phyloP scores from a whole-genome alignment of 805 yeast species.

The Candida krabiensis region DNA sequence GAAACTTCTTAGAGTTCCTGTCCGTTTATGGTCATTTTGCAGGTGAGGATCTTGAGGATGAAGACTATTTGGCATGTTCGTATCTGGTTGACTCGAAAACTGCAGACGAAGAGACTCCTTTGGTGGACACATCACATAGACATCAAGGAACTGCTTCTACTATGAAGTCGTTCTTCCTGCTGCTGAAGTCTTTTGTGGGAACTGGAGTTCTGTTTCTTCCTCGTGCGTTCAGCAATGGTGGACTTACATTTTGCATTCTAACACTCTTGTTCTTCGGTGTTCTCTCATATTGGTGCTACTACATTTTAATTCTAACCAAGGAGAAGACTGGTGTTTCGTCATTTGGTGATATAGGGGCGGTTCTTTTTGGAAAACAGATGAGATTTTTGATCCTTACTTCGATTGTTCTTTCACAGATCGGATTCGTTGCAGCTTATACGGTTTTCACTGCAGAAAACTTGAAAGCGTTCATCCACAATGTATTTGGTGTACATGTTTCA shows the following conservation, averaged over 20 bases:
- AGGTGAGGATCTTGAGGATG: slow-evolving; percentile 76
- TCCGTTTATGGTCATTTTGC: slow-evolving; percentile 85
- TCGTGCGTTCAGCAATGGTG: slow-evolving; percentile 71
- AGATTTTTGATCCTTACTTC: slow-evolving; percentile 63
- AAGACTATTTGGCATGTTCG: slow-evolving; percentile 55
- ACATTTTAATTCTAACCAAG: slow-evolving; percentile 60
- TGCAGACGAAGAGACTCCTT: slow-evolving; percentile 40
- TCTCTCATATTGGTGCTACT: slow-evolving; percentile 78
- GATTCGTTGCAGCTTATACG: slow-evolving; percentile 79
- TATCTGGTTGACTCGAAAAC: slow-evolving; percentile 21
- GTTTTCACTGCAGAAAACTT: slow-evolving; percentile 76
- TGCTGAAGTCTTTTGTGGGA: slow-evolving; percentile 75
- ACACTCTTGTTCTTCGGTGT: slow-evolving; percentile 61
- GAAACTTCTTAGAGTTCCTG: slow-evolving; percentile 74
- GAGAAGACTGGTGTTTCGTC: slow-evolving; percentile 61
- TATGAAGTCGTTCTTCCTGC: slow-evolving; percentile 64
- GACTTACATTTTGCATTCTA: slow-evolving; percentile 55
- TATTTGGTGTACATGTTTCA: slow-evolving; percentile 41
- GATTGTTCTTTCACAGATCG: slow-evolving; percentile 69
- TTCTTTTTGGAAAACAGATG: slow-evolving; percentile 64
- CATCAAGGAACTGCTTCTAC: slow-evolving; percentile 68
- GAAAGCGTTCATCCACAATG: slow-evolving; percentile 57
- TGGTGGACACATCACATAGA: slow-evolving; percentile 16
- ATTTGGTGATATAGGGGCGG: slow-evolving; percentile 75
- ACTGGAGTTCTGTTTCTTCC: slow-evolving; percentile 76